These are phyloP conservation scores for Ceriops zippeliana DNA, from an alignment of 345 rosid species.

Conservation along the genomic window DNA sequence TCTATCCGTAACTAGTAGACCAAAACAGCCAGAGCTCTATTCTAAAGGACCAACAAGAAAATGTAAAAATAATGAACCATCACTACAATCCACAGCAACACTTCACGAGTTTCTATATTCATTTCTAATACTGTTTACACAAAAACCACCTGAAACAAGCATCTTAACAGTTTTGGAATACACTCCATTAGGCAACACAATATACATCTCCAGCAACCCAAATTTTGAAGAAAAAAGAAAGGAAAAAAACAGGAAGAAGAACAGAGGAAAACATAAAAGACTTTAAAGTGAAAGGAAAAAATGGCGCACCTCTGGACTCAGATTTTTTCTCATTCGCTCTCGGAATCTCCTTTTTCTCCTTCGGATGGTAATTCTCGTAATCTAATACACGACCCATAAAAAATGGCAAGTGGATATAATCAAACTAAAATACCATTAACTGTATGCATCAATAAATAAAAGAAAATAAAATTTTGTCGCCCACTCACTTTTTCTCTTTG, in stretches of 20 bases:
- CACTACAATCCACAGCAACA: too few species aligned
- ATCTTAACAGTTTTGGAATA: too few species aligned
- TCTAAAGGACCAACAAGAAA: not conserved
- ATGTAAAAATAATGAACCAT: too few species aligned
- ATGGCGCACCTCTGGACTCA: constrained; percentile 30
- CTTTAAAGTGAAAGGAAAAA: not conserved
- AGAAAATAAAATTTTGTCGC: not conserved
- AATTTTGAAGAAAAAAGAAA: too few species aligned
- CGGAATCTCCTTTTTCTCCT: constrained; percentile 38
- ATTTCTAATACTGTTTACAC: too few species aligned
- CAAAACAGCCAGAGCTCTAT: not conserved
- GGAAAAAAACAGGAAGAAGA: too few species aligned
- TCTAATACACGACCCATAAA: constrained; percentile 24
- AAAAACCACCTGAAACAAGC: too few species aligned
- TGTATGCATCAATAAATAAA: not conserved
- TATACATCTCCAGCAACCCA: too few species aligned
- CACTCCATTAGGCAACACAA: too few species aligned
- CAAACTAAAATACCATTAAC: not conserved
- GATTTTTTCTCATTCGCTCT: constrained; percentile 28
- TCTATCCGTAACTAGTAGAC: not conserved
- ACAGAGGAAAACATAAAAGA: not conserved
- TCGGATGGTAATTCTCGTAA: constrained; percentile 40
- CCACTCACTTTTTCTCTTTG: constrained; percentile 38
- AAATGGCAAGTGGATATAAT: not conserved
- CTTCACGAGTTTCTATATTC: too few species aligned